Conservation (phyloP, 208 protist species). For the Phytomonas francai region DNA sequence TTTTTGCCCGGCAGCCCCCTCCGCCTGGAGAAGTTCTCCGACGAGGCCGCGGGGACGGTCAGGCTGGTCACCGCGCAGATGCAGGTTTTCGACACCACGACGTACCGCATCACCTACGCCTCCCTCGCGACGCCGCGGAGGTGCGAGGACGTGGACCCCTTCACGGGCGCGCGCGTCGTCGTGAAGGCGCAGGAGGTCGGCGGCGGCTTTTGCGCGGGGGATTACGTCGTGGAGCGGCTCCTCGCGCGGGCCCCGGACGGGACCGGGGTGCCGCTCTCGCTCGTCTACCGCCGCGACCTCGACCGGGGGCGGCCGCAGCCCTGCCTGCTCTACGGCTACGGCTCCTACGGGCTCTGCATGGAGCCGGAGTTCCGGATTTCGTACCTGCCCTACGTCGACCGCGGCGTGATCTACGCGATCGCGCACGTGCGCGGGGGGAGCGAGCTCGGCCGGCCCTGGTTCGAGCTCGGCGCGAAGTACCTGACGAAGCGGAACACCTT, state of each 20-base stretch:
- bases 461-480: conserved; percentile 90
- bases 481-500: conserved; percentile 92
- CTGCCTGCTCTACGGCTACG: conserved; percentile 88
- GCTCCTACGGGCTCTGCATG: conserved; percentile 83
- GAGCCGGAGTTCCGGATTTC: conserved; percentile 79
- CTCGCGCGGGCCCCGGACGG: conserved; percentile 74
- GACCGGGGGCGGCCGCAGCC: conserved; percentile 50
- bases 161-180: conserved; percentile 20
- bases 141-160: conserved; percentile 56
- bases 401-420: conserved; percentile 88
- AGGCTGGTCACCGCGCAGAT: conserved; percentile 48
- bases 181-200: conserved; percentile 74
- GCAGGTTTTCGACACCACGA: conserved; percentile 52
- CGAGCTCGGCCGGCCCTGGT: conserved; percentile 89
- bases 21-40: conserved; percentile 51
- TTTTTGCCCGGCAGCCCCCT: conserved; percentile 18
- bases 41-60: conserved; percentile 68
- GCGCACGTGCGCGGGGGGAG: conserved; percentile 90
- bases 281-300: conserved; percentile 73
- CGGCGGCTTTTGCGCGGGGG: conserved; percentile 49
- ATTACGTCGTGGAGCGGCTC: conserved; percentile 65
- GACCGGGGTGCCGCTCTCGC: conserved; percentile 64
- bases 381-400: conserved; percentile 76
- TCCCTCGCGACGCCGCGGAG: conserved; percentile 74
- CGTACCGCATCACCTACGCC: conserved; percentile 74